Base-by-base conservation (phyloP, 164 flowering plant species). In the Cinnamomum micranthum region DNA sequence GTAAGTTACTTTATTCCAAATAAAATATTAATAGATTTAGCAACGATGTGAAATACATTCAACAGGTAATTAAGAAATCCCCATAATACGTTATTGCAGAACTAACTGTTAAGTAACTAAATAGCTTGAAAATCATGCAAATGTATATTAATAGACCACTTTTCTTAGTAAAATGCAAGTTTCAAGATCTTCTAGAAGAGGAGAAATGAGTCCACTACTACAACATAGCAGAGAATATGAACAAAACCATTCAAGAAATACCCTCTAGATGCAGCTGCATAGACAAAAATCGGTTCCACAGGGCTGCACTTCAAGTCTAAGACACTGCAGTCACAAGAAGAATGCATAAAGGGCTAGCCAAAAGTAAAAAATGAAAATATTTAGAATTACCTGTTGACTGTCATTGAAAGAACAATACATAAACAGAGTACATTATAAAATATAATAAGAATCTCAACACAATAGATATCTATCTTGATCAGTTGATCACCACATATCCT, bases 231-330 rank as follows among this genome's bases (percentile, higher is more conserved):
- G 67, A 25, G 28, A 64, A 64, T 25, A 64, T 24, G 67, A 64
- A 25, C 2, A 64, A 22, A 11, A 64, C 17, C 33, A 64, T 64
- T 64, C 28, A 31, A 28, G 33, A 67, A 33, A 23, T 87, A 94
- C 97, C 94, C 81, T 84, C 80, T 85, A 67, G 98, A 95, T 80
- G 98, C 90, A 74, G 98, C 93, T 2, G 98, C 95, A 78, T 97
- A 92, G 70, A 95, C 98, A 86, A 95, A 95, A 71, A 95, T 88
- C 60, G 98, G 94, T 71, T 95, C 98, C 62, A 95, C 94, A 50
- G 98, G 98, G 77, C 98, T 91, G 83, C 97, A 95, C 76, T 91
- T 95, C 59, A 95, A 67, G 83, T 92, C 97, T 87, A 92, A 84
- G 58, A 95, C 90, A 82, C 98, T 95, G 94, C 80, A 81, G 50